A percentile compares a stretch with the other conserved stretches of the same genome.
These are phyloP conservation scores for Globisporangium abappressorium DNA, from an alignment of 352 stramenopile genomes.

Conservation along the genomic window DNA sequence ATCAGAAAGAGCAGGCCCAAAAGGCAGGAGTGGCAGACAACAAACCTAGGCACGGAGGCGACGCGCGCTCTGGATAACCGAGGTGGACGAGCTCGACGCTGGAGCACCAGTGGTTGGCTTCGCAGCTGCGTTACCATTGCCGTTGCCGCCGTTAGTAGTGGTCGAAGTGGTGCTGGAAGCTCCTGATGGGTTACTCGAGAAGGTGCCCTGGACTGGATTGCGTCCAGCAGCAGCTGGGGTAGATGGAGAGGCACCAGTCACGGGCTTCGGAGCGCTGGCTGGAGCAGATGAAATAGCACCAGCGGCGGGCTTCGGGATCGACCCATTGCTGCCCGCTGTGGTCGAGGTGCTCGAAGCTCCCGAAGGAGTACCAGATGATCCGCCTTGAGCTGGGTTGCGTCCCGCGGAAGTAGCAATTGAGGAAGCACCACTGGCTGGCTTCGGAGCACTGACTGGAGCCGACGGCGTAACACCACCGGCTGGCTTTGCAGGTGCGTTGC, in stretches of 20 bases:
- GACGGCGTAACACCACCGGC: not conserved
- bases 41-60: slow-evolving; percentile 1
- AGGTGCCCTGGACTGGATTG: not conserved
- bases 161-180: not conserved
- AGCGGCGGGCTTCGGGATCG: not conserved
- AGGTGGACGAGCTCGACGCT: not conserved
- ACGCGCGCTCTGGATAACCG: not conserved
- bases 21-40: not conserved
- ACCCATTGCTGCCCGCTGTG: not conserved
- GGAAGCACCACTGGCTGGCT: not conserved
- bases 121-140: too few species aligned
- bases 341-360: not conserved
- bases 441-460: not conserved
- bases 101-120: not conserved
- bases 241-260: not conserved
- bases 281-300: not conserved
- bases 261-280: not conserved
- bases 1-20: not conserved
- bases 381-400: not conserved
- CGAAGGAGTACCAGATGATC: not conserved
- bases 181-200: not conserved
- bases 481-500: not conserved
- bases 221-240: not conserved
- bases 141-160: not conserved
- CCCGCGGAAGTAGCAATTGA: not conserved